Evolutionary conservation across 225 moss, liverwort and hornwort genomes (phyloP).

Genomic region (Sphagnum tenellum): DNA sequence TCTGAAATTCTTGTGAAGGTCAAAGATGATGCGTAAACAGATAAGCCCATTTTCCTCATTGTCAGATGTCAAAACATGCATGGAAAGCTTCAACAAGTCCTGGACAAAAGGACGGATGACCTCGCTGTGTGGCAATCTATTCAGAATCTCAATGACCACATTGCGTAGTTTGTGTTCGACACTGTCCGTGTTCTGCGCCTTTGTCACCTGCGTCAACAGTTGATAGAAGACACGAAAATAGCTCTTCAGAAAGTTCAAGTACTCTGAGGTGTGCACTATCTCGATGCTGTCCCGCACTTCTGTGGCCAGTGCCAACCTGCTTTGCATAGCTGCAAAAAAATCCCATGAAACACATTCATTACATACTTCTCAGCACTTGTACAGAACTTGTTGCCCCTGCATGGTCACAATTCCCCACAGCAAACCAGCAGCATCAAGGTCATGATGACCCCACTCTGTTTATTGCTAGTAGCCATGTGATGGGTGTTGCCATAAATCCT

Average conservation of each 20-base stretch:
- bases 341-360: too few species aligned
- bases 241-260: constrained; percentile 94
- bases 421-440: too few species aligned
- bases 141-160: constrained; percentile 97
- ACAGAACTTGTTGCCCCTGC: too few species aligned
- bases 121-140: constrained; percentile 92
- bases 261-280: constrained; percentile 99
- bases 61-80: constrained; percentile 90
- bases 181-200: constrained; percentile 92
- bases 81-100: constrained; percentile 95
- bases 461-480: too few species aligned
- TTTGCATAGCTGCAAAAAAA: constrained; percentile 87
- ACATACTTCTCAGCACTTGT: too few species aligned
- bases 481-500: too few species aligned
- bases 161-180: constrained; percentile 99
- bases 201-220: constrained; percentile 78
- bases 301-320: constrained; percentile 71
- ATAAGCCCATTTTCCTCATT: constrained; percentile 99
- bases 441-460: too few species aligned
- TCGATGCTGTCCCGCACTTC: constrained; percentile 99
- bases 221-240: constrained; percentile 92
- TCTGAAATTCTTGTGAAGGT: constrained; percentile 98
- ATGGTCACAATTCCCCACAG: too few species aligned
- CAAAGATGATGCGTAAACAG: constrained; percentile 95
- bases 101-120: constrained; percentile 94